Conservation (phyloP, 805 yeast species). For the Ogataea paradorogensis region DNA sequence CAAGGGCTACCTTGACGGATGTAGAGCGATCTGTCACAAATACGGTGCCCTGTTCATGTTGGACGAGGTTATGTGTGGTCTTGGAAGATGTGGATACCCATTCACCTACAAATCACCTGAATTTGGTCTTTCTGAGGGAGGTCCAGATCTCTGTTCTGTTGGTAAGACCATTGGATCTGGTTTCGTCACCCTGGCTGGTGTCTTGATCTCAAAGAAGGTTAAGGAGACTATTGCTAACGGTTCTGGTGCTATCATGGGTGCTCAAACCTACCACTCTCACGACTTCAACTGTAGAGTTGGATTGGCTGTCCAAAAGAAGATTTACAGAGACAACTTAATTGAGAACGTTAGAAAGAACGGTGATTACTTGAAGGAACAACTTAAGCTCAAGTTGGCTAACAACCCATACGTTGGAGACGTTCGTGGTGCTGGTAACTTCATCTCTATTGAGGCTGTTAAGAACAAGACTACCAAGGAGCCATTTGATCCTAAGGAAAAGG, state of each 20-base stretch:
- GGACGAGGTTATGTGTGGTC: constrained; percentile 60
- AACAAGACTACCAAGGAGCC: constrained; percentile 50
- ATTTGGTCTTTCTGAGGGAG: constrained; percentile 38
- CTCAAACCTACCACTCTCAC: constrained; percentile 52
- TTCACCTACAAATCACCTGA: constrained; percentile 45
- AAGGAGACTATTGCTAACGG: constrained; percentile 38
- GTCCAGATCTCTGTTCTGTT: constrained; percentile 47
- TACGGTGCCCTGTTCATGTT: constrained; percentile 48
- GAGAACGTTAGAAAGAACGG: constrained; percentile 45
- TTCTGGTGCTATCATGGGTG: constrained; percentile 40
- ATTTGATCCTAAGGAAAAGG: constrained; percentile 36
- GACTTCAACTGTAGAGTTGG: constrained; percentile 47
- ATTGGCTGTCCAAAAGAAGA: constrained; percentile 44
- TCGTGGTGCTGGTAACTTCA: constrained; percentile 61
- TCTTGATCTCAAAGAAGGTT: constrained; percentile 40
- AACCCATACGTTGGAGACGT: constrained; percentile 51
- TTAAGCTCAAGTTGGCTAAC: constrained; percentile 36
- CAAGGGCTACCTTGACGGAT: constrained; percentile 46
- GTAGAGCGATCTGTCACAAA: constrained; percentile 46
- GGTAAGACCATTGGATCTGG: constrained; percentile 53
- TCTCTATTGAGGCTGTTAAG: constrained; percentile 56
- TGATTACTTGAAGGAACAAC: constrained; percentile 37
- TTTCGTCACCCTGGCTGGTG: constrained; percentile 47
- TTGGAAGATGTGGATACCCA: constrained; percentile 46
- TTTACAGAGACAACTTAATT: constrained; percentile 32